A percentile compares a stretch with the other conserved stretches of the same genome.
Evolutionary conservation across 768 basidiomycete species (phyloP).

Genomic region (Leccinum fibrillosum): DNA sequence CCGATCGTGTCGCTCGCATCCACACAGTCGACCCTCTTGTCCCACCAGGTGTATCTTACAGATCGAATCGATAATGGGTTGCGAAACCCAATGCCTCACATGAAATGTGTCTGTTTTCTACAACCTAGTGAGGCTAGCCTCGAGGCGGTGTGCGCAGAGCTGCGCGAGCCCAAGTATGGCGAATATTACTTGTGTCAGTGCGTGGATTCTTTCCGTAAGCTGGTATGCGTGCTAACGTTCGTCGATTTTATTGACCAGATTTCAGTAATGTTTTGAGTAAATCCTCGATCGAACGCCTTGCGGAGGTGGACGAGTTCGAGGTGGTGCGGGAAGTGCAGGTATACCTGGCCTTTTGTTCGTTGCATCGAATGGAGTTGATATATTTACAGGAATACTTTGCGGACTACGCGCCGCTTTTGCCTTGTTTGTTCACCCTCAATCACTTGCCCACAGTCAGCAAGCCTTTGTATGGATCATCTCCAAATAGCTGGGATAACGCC

Average conservation of each 20-base stretch:
- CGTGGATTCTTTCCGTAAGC: conserved; percentile 49
- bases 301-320: conserved; percentile 93
- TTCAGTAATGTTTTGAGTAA: conserved; percentile 95
- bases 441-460: conserved; percentile 58
- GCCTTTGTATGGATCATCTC: conserved; percentile 70
- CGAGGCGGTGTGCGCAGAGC: conserved; percentile 76
- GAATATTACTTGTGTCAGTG: conserved; percentile 99
- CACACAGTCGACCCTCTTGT: conserved; percentile 88
- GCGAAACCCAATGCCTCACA: conserved; percentile 89
- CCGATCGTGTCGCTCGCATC: conserved; percentile 94
- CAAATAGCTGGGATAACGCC: conserved; percentile 68
- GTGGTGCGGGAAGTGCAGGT: conserved; percentile 97
- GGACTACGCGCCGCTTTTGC: conserved; percentile 87
- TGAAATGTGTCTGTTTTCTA: conserved; percentile 96
- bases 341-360: conserved; percentile 3
- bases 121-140: conserved; percentile 81
- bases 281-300: conserved; percentile 85
- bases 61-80: conserved; percentile 95
- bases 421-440: conserved; percentile 85
- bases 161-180: conserved; percentile 90
- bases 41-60: conserved; percentile 96
- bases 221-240: conserved; percentile 16
- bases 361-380: background rate
- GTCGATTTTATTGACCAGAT: conserved; percentile 45
- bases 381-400: conserved; percentile 88